Base-by-base conservation (phyloP, 495 filamentous ascomycete species). In the Cryomyces minteri region DNA sequence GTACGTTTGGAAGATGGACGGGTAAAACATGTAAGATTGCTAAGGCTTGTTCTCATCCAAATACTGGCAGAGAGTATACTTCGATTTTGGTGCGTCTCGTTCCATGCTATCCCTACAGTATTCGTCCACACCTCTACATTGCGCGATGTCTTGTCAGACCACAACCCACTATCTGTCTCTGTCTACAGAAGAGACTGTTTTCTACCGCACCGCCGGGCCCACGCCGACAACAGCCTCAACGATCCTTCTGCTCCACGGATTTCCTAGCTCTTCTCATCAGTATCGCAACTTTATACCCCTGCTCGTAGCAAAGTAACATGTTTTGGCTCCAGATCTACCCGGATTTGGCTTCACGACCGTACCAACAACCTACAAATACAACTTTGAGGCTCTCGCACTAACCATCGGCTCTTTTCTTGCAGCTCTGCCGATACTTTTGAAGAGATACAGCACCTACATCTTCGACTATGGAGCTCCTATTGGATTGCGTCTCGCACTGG, bases 381-480 rank as follows among this genome's bases (percentile, higher is more conserved):
- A 47, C 45, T 77, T 77, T 51, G 67, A 58, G 28, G 65, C 54
- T 46, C 56, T 75, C 5, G 57, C 73, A 4, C 55, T 39, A 14
- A 69, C 67, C n/a, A 61, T 76, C 5, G 53, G 48, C 5, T 62
- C 59, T 5, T 73, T 76, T 46, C 54, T 74, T 18, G 61, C 66
- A 18, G 52, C 57, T 18, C 59, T 74, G 10, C 49, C 56, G 8
- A 60, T 77, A 39, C 18, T 2, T 25, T 25, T 25, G 18, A 51
- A 43, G 6, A 67, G 61, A 32, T 78, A 69, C 57, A 60, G 66
- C 12, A 51, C 79, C 29, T 82, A 76, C 56, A 67, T 80, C 48
- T 80, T 80, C 54, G 76, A 82, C 60, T 80, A 79, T 57, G 76
- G 77, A 33, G 73, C 76, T 0, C 74, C 77, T 0, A 63, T 62